Conservation (phyloP, 331 rosid genomes). For the Dryas integrifolia region DNA sequence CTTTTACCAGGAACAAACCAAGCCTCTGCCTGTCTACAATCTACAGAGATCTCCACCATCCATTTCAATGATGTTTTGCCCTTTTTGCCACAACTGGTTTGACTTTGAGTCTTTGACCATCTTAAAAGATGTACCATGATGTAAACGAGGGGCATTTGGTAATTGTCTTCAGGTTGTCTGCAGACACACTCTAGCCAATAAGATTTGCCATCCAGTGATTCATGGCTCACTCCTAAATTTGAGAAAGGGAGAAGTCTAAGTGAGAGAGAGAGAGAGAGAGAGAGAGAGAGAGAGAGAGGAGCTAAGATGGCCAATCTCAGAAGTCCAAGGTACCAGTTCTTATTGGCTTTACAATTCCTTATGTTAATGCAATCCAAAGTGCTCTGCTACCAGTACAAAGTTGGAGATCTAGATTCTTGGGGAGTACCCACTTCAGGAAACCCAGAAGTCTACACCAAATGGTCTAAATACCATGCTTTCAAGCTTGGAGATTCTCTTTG, state of each 20-base stretch:
- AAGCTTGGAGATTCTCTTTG: conserved; percentile 82
- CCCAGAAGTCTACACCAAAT: conserved; percentile 56
- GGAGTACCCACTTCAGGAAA: conserved; percentile 68
- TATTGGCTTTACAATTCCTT: conserved; percentile 36
- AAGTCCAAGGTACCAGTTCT: conserved; percentile 11
- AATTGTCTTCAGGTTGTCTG: conserved; percentile 15
- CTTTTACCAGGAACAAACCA: not conserved
- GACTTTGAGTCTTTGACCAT: conserved; percentile 2
- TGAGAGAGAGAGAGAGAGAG: not conserved
- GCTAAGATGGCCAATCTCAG: conserved; percentile 38
- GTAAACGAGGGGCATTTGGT: conserved; percentile 28
- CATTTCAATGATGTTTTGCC: not conserved
- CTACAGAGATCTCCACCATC: not conserved
- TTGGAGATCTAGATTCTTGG: conserved; percentile 92
- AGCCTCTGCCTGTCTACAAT: not conserved
- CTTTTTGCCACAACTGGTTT: not conserved
- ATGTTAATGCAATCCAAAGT: conserved; percentile 45
- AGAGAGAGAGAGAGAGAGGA: not conserved
- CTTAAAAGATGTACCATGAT: not conserved
- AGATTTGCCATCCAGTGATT: conserved; percentile 1
- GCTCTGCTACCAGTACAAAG: conserved; percentile 58
- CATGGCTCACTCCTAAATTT: conserved; percentile 9
- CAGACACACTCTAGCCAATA: conserved; percentile 15
- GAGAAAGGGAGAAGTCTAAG: conserved; percentile 3
- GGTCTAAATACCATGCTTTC: conserved; percentile 69